These are phyloP conservation scores for Auricularia auricula-judae DNA, from an alignment of 768 basidiomycete genomes.

Conservation along the genomic window DNA sequence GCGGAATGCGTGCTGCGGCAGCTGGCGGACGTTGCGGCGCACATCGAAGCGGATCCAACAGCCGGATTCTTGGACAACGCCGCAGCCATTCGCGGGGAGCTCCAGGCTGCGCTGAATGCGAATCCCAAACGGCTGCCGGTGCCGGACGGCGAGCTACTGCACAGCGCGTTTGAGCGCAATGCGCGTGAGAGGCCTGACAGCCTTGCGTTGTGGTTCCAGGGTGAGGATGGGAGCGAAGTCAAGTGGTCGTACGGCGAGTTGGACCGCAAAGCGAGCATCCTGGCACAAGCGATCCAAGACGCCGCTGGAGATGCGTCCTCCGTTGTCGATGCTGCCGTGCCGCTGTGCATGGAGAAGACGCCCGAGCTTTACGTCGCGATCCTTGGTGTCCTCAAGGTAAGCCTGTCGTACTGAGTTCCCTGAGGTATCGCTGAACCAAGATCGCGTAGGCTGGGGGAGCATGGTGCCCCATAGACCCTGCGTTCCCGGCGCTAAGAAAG, in stretches of 20 bases:
- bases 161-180: not conserved
- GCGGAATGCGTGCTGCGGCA: not conserved
- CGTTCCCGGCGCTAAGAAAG: not conserved
- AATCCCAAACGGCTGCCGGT: not conserved
- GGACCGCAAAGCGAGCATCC: not conserved
- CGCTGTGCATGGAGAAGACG: slow-evolving; percentile 2
- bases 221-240: not conserved
- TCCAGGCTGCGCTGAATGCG: not conserved
- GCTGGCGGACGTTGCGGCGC: not conserved
- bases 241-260: not conserved
- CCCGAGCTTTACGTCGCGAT: not conserved
- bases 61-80: not conserved
- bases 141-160: not conserved
- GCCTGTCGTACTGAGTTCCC: not conserved
- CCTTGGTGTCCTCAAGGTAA: not conserved
- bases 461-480: not conserved
- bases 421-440: not conserved
- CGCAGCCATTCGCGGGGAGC: not conserved
- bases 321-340: not conserved
- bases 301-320: not conserved
- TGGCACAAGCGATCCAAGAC: not conserved
- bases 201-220: not conserved
- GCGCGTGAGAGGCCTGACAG: not conserved
- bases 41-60: not conserved
- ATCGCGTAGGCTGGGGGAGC: not conserved